Conservation (phyloP, 1,284 basidiomycete species). For the Pseudozyma sp. region DNA sequence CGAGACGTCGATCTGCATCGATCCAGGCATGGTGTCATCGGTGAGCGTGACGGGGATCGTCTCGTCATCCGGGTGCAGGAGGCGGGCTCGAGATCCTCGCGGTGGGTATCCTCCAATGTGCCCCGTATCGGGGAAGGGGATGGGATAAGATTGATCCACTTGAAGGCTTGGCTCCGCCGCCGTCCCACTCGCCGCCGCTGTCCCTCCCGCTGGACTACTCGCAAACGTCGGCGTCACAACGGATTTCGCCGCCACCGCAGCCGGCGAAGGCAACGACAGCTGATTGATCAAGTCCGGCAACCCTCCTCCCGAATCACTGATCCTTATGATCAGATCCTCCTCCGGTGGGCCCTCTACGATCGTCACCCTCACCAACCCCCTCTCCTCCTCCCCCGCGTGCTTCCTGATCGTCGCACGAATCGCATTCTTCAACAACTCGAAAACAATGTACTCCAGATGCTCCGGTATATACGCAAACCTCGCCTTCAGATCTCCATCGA, state of each 20-base stretch:
- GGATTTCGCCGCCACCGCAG: conserved; percentile 5
- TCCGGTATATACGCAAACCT: conserved; percentile 87
- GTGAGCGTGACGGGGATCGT: conserved; percentile 27
- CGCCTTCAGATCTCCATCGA: conserved; percentile 80
- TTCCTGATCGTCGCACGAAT: conserved; percentile 59
- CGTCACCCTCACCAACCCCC: conserved; percentile 51
- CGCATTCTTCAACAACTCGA: conserved; percentile 86
- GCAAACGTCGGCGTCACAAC: conserved; percentile 5
- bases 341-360: conserved; percentile 64
- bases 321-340: conserved; percentile 65
- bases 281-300: conserved; percentile 52
- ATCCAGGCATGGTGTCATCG: conserved; percentile 9
- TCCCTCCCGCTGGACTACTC: neutral
- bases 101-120: conserved; percentile 39
- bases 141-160: conserved; percentile 36
- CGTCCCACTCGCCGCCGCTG: neutral
- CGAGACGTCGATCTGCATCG: conserved; percentile 6
- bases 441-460: conserved; percentile 86
- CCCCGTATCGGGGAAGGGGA: conserved; percentile 41
- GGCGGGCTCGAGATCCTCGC: conserved; percentile 31
- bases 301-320: conserved; percentile 55
- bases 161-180: neutral
- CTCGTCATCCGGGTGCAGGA: conserved; percentile 23
- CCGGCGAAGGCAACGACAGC: conserved; percentile 14
- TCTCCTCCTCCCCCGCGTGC: conserved; percentile 29